phyloP scores from a whole-genome alignment of 495 filamentous ascomycete species.

The Daldinia childiae region DNA sequence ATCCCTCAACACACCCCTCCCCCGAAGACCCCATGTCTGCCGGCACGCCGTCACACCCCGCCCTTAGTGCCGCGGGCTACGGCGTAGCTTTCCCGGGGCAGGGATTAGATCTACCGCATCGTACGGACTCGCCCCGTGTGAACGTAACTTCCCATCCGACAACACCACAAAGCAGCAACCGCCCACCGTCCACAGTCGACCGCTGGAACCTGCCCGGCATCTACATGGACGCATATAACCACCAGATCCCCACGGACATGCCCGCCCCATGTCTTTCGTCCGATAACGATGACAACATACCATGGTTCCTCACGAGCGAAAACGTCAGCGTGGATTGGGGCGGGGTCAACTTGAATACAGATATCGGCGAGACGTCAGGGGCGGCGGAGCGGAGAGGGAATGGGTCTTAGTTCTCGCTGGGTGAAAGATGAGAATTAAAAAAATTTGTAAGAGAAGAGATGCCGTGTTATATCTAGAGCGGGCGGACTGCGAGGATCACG shows the following conservation, averaged over 20 bases:
- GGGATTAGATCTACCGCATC: slow-evolving; percentile 10
- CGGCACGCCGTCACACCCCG: neutral
- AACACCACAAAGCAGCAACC: neutral
- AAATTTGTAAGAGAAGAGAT: neutral
- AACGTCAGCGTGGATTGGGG: neutral
- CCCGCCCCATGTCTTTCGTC: neutral
- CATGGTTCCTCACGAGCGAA: slow-evolving; percentile 18
- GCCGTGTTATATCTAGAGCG: neutral
- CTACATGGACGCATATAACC: neutral
- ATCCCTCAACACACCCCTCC: slow-evolving; percentile 12
- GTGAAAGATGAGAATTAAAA: neutral
- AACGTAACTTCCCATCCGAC: neutral
- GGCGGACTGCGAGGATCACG: neutral
- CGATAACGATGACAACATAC: neutral
- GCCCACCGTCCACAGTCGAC: neutral
- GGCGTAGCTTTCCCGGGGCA: neutral
- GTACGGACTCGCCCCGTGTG: slow-evolving; percentile 13
- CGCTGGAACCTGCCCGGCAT: slow-evolving; percentile 2
- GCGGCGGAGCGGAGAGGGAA: neutral
- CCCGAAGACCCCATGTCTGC: neutral
- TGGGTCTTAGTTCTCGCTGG: neutral
- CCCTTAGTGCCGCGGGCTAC: neutral
- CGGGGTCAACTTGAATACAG: neutral
- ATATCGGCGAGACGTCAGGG: neutral
- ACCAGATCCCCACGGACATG: neutral